Evolutionary conservation across 495 filamentous ascomycete genomes (phyloP).

Genomic region (Sphaerosporella brunnea): DNA sequence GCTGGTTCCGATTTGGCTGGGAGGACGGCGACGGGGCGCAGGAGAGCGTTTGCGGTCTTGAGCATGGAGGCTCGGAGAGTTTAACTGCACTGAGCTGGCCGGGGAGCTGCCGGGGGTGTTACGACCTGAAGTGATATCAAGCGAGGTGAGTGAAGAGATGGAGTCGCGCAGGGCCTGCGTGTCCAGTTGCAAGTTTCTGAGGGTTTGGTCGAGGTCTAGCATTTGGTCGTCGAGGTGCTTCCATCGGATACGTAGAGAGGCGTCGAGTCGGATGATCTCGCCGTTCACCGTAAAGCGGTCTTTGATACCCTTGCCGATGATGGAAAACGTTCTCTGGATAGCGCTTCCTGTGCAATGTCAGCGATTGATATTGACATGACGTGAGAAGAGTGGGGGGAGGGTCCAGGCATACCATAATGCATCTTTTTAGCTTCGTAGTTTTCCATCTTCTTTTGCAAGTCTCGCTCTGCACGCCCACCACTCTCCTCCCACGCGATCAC

Average conservation of each 20-base stretch:
- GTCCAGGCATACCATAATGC: constrained; percentile 57
- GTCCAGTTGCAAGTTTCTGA: constrained; percentile 55
- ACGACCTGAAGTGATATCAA: constrained; percentile 51
- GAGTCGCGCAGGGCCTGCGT: constrained; percentile 76
- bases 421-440: constrained; percentile 88
- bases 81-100: constrained; percentile 69
- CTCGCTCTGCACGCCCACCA: constrained; percentile 39
- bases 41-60: constrained; percentile 13
- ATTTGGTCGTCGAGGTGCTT: constrained; percentile 57
- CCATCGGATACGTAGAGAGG: constrained; percentile 65
- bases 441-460: constrained; percentile 65
- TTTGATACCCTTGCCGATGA: constrained; percentile 82
- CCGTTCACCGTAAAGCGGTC: constrained; percentile 87
- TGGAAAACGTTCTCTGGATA: constrained; percentile 71
- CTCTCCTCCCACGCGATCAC: constrained; percentile 24
- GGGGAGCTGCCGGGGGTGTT: constrained; percentile 81
- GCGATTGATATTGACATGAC: background rate
- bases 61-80: constrained; percentile 23
- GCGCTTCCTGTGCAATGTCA: constrained; percentile 40
- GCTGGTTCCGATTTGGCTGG: background rate
- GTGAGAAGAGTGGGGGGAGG: no score
- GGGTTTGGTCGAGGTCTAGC: constrained; percentile 48
- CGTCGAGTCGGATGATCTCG: constrained; percentile 68
- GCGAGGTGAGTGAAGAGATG: constrained; percentile 75
- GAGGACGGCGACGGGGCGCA: constrained; percentile 4